Percentiles rank a stretch among this genome's conserved stretches.
Evolutionary conservation across 345 rosid species (phyloP).

Genomic region (Punica granatum): DNA sequence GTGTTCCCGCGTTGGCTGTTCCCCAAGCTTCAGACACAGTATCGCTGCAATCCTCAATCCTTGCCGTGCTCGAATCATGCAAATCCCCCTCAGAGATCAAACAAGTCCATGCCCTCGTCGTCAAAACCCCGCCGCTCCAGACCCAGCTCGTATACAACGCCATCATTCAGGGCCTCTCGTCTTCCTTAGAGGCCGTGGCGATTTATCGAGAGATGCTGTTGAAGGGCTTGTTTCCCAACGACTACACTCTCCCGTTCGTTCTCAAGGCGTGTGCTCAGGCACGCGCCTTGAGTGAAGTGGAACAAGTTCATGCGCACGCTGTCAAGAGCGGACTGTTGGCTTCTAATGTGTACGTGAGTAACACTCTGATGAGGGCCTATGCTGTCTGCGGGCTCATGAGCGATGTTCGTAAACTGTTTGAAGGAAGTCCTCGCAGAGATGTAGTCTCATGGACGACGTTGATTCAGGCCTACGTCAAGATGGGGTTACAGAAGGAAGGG

Average conservation of each 20-base stretch:
- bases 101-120: constrained; percentile 31
- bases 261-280: constrained; percentile 34
- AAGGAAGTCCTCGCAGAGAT: constrained; percentile 27
- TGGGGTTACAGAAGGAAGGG: constrained; percentile 25
- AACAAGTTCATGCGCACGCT: constrained; percentile 36
- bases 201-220: constrained; percentile 28
- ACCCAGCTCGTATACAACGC: constrained; percentile 27
- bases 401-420: constrained; percentile 27
- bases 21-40: background rate
- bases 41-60: constrained; percentile 3
- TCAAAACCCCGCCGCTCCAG: constrained; percentile 18
- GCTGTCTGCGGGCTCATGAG: constrained; percentile 25
- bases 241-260: constrained; percentile 35
- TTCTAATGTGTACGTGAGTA: constrained; percentile 32
- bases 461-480: constrained; percentile 39
- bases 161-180: constrained; percentile 27
- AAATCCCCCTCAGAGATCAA: constrained; percentile 21
- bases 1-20: background rate
- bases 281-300: constrained; percentile 22
- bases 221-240: constrained; percentile 25
- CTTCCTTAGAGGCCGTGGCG: constrained; percentile 14
- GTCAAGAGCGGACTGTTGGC: constrained; percentile 24
- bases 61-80: constrained; percentile 22
- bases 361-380: constrained; percentile 39
- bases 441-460: constrained; percentile 46